Conservation (phyloP, 73 alveolate species). For the Stentor roeselii region DNA sequence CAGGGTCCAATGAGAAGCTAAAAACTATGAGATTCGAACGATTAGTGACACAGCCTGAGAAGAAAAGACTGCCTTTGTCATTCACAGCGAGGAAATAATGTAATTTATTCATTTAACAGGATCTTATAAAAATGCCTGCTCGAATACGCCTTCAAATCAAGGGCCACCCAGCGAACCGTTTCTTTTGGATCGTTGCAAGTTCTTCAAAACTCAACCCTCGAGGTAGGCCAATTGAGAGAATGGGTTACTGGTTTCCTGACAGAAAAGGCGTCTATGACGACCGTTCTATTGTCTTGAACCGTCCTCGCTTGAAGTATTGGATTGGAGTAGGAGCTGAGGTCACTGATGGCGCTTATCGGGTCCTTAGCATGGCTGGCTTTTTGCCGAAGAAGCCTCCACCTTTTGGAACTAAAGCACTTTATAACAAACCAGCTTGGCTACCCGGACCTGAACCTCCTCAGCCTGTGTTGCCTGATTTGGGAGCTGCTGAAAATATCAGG, state of each 20-base stretch:
- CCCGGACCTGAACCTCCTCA: not conserved
- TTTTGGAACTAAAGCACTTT: not conserved
- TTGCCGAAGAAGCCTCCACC: conserved; percentile 8
- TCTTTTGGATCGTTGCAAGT: not conserved
- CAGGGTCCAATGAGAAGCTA: not conserved
- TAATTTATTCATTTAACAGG: no score
- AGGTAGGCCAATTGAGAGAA: not conserved
- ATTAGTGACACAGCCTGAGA: not conserved
- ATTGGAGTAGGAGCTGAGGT: conserved; percentile 16
- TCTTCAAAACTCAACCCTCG: not conserved
- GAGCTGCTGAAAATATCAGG: not conserved
- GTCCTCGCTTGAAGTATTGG: conserved; percentile 13
- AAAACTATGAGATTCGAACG: not conserved
- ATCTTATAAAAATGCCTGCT: conserved; percentile 27
- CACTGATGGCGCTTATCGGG: not conserved
- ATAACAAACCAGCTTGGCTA: not conserved
- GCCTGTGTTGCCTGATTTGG: not conserved
- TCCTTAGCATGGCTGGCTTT: not conserved
- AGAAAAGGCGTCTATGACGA: not conserved
- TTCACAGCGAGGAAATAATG: not conserved
- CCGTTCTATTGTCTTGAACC: not conserved
- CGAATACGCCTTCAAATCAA: not conserved
- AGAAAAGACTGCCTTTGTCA: not conserved
- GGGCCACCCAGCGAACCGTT: not conserved
- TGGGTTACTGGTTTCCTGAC: conserved; percentile 23